Evolutionary conservation across 2,329 filamentous ascomycete genomes (phyloP).

Genomic region (Monosporascus sp.): DNA sequence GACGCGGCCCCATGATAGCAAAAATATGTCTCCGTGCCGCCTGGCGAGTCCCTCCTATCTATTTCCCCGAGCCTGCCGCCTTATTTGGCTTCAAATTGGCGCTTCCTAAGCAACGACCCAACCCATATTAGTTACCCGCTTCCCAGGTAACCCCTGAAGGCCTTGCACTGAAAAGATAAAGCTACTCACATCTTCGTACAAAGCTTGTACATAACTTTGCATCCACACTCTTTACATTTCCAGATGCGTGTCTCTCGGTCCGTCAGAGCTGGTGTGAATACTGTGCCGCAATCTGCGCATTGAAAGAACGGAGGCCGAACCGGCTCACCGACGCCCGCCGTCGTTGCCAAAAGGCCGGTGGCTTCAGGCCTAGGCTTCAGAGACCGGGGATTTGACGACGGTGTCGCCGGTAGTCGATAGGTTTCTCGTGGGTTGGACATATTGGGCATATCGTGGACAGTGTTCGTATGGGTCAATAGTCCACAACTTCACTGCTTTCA

Average conservation of each 20-base stretch:
- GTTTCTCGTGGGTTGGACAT: background rate
- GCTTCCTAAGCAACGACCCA: background rate
- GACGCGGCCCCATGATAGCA: background rate
- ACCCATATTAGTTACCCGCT: background rate
- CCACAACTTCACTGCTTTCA: no score
- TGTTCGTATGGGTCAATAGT: no score
- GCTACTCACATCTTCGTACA: background rate
- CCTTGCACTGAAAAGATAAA: background rate
- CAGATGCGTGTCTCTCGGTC: background rate
- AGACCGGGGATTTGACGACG: background rate
- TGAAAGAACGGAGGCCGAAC: background rate
- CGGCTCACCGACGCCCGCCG: background rate
- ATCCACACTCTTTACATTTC: background rate
- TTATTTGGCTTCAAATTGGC: background rate
- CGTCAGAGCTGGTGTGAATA: background rate
- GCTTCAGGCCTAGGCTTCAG: background rate
- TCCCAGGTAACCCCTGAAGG: background rate
- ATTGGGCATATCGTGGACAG: background rate
- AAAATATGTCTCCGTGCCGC: background rate
- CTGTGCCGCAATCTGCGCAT: background rate
- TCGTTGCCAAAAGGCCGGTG: background rate
- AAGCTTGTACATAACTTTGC: background rate
- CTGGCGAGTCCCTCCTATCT: background rate
- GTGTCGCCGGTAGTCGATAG: background rate
- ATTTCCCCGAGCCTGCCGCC: no score